A percentile compares a stretch with the other conserved stretches of the same genome.
These are phyloP conservation scores for Aspergillus kassunensis DNA, from an alignment of 495 filamentous ascomycete genomes.

Conservation along the genomic window DNA sequence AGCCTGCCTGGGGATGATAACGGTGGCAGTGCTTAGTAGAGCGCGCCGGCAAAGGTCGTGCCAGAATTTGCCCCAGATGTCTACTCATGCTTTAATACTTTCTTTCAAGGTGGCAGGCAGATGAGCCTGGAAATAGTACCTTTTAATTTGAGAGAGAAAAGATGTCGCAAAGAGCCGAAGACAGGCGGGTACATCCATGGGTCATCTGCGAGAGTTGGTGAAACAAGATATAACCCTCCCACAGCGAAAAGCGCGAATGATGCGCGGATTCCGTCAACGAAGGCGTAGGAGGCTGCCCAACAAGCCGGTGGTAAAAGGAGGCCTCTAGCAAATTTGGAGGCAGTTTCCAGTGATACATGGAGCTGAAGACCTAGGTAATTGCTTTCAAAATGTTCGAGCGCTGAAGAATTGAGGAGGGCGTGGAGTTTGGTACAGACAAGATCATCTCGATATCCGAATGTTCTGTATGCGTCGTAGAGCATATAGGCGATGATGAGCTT, in stretches of 20 bases:
- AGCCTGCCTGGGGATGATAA: neutral
- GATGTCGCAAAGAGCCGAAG: slow-evolving; percentile 12
- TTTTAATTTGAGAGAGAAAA: slow-evolving; percentile 12
- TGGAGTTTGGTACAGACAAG: slow-evolving; percentile 7
- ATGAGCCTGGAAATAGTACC: no score
- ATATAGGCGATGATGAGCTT: slow-evolving; percentile 9
- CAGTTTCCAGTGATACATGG: neutral
- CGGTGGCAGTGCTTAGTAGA: slow-evolving; percentile 9
- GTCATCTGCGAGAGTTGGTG: slow-evolving; percentile 5
- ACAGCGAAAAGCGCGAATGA: slow-evolving; percentile 8
- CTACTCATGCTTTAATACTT: neutral
- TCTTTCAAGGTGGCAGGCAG: neutral
- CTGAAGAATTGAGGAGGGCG: neutral
- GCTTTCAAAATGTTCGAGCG: neutral
- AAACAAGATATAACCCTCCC: slow-evolving; percentile 2
- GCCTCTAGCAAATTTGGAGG: slow-evolving; percentile 2
- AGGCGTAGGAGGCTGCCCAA: slow-evolving; percentile 17
- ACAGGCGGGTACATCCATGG: slow-evolving; percentile 23
- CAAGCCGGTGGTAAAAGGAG: slow-evolving; percentile 13
- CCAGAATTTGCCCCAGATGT: slow-evolving; percentile 23
- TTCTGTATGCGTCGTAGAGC: slow-evolving; percentile 14
- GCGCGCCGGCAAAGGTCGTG: slow-evolving; percentile 20
- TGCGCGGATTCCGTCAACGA: slow-evolving; percentile 18
- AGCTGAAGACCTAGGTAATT: neutral
- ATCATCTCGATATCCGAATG: slow-evolving; percentile 1